These are phyloP conservation scores for Xylaria sp. DNA, from an alignment of 2,329 filamentous ascomycete species.

Conservation along the genomic window DNA sequence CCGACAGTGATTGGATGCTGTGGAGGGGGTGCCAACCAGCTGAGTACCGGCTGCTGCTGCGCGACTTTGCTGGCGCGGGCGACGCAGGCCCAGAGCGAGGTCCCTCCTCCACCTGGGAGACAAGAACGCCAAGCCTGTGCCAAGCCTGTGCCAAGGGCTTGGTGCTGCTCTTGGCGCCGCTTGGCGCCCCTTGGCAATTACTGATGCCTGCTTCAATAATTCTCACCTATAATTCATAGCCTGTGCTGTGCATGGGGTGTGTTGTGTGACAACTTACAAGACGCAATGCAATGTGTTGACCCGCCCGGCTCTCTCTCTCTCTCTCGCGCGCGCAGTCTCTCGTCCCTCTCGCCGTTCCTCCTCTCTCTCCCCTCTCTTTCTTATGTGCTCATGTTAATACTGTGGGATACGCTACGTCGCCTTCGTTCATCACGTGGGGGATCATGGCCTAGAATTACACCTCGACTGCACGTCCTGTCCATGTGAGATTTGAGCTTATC, in stretches of 20 bases:
- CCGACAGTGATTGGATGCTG: slow-evolving; percentile 23
- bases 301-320: neutral
- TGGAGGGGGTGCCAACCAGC: slow-evolving; percentile 22
- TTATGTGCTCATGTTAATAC: too few species aligned
- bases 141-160: slow-evolving; percentile 22
- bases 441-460: too few species aligned
- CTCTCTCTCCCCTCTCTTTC: too few species aligned
- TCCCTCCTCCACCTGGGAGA: slow-evolving; percentile 22
- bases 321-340: neutral
- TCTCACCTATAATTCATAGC: slow-evolving; percentile 10
- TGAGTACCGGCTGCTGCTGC: slow-evolving; percentile 20
- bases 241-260: neutral
- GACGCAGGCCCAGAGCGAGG: slow-evolving; percentile 12
- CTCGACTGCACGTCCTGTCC: too few species aligned
- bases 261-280: neutral
- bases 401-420: too few species aligned
- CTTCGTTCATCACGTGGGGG: too few species aligned
- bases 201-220: slow-evolving; percentile 20
- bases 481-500: too few species aligned
- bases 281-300: neutral
- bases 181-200: slow-evolving; percentile 26
- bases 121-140: slow-evolving; percentile 27
- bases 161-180: slow-evolving; percentile 25
- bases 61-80: slow-evolving; percentile 16
- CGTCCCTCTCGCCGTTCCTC: too few species aligned